These are phyloP conservation scores for Globisporangium viniferum DNA, from an alignment of 352 stramenopile genomes.

Conservation along the genomic window DNA sequence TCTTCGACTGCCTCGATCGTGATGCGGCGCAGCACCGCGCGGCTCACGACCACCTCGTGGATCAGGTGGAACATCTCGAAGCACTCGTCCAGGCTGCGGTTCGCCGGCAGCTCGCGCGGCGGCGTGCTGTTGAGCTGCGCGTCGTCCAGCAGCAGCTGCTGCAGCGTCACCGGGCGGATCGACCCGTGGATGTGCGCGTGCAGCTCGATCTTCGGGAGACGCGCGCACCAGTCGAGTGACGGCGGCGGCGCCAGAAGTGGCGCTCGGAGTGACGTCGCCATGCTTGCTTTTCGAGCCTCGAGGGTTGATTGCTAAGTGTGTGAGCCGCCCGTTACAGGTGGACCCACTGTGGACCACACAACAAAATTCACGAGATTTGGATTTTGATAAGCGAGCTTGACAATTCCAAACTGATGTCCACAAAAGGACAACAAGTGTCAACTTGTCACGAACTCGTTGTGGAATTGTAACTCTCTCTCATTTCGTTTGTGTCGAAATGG, in stretches of 20 bases:
- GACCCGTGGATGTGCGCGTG: conserved; percentile 88
- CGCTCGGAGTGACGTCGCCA: not conserved
- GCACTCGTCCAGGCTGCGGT: conserved; percentile 75
- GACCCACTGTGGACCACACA: not conserved
- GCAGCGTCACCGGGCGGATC: conserved; percentile 64
- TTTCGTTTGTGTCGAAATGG: conserved; percentile 1
- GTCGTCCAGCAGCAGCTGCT: conserved; percentile 58
- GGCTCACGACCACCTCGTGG: conserved; percentile 75
- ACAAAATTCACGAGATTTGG: too few relatives aligned
- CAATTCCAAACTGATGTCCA: not conserved
- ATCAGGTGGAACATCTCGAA: conserved; percentile 89
- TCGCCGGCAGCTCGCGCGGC: conserved; percentile 34
- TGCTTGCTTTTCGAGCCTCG: not conserved
- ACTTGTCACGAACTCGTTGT: not conserved
- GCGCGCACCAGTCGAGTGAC: conserved; percentile 45
- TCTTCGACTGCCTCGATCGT: conserved; percentile 81
- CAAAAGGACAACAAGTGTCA: conserved; percentile 5
- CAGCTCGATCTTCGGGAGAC: conserved; percentile 82
- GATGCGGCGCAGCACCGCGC: conserved; percentile 56
- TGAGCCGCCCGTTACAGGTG: not conserved
- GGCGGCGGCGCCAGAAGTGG: not conserved
- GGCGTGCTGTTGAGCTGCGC: conserved; percentile 22
- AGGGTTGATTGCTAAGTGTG: conserved; percentile 10
- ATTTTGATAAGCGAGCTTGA: not conserved
- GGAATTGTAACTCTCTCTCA: not conserved